These are phyloP conservation scores for Acer campestre DNA, from an alignment of 345 rosid genomes.

Conservation along the genomic window DNA sequence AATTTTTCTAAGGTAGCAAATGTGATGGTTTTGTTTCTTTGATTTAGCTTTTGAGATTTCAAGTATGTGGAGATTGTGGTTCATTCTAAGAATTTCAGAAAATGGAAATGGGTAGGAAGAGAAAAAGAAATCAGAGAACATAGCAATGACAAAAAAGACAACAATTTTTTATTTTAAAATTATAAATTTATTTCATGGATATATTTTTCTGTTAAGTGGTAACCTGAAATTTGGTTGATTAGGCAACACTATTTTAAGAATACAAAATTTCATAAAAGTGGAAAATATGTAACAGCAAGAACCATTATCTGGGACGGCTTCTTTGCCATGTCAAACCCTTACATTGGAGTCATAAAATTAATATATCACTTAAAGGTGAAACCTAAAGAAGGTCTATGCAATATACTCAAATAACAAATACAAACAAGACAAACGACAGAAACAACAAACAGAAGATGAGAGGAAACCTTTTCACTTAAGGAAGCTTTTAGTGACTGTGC, in stretches of 20 bases:
- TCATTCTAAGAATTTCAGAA: background rate
- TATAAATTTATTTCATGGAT: background rate
- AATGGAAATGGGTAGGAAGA: background rate
- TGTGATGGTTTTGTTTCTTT: background rate
- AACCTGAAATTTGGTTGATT: background rate
- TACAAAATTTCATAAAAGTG: background rate
- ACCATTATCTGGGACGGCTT: background rate
- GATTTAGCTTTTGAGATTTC: background rate
- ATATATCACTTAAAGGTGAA: background rate
- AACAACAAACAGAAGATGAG: background rate
- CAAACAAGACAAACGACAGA: background rate
- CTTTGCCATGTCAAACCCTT: background rate
- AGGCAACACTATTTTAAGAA: background rate
- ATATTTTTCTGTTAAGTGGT: background rate
- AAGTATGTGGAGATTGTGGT: background rate
- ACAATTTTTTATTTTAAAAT: background rate
- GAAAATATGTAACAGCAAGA: background rate
- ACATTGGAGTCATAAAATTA: background rate
- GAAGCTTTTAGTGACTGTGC: conserved; percentile 57
- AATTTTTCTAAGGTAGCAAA: background rate
- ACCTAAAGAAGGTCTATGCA: background rate
- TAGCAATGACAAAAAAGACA: background rate
- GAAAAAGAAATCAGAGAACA: background rate
- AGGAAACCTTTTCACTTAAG: conserved; percentile 64
- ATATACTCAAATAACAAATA: conserved; percentile 4